Evolutionary conservation across 192 early-diverging fungal species (phyloP).

Genomic region (Coemansia reversa): DNA sequence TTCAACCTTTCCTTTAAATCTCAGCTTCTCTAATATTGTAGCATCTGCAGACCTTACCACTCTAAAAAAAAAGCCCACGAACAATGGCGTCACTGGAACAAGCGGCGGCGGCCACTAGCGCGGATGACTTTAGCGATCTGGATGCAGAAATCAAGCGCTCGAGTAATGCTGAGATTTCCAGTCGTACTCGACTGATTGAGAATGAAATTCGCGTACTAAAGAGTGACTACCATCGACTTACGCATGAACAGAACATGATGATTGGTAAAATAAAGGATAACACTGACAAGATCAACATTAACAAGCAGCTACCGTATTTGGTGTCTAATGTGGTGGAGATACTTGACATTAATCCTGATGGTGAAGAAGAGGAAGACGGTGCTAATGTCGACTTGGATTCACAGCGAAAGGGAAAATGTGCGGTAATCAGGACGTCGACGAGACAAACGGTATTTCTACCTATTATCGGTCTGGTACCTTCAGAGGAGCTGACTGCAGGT

Average conservation of each 20-base stretch:
- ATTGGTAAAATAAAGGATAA: constrained; percentile 95
- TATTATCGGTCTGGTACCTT: constrained; percentile 93
- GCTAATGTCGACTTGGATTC: constrained; percentile 92
- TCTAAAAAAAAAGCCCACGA: constrained; percentile 2
- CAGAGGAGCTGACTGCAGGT: constrained; percentile 84
- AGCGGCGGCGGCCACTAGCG: constrained; percentile 41
- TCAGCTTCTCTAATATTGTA: too few relatives aligned
- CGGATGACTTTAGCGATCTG: constrained; percentile 68
- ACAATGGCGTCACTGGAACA: constrained; percentile 49
- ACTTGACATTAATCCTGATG: constrained; percentile 87
- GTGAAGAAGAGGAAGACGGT: constrained; percentile 91
- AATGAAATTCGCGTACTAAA: constrained; percentile 98
- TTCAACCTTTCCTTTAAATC: too few relatives aligned
- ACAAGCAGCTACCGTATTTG: constrained; percentile 95
- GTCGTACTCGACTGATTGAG: constrained; percentile 88
- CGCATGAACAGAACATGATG: constrained; percentile 85
- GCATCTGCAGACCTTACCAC: constrained; percentile 49
- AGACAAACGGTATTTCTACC: constrained; percentile 97
- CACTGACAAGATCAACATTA: constrained; percentile 97
- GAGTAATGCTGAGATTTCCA: constrained; percentile 87
- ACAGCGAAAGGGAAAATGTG: constrained; percentile 93
- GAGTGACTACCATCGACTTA: constrained; percentile 83
- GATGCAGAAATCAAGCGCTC: constrained; percentile 87
- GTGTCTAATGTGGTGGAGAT: constrained; percentile 97
- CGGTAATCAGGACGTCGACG: constrained; percentile 94